Evolutionary conservation across 495 filamentous ascomycete species (phyloP), one percentile per base, ranked within the genome.

Genomic region (Bacidia gigantensis): DNA sequence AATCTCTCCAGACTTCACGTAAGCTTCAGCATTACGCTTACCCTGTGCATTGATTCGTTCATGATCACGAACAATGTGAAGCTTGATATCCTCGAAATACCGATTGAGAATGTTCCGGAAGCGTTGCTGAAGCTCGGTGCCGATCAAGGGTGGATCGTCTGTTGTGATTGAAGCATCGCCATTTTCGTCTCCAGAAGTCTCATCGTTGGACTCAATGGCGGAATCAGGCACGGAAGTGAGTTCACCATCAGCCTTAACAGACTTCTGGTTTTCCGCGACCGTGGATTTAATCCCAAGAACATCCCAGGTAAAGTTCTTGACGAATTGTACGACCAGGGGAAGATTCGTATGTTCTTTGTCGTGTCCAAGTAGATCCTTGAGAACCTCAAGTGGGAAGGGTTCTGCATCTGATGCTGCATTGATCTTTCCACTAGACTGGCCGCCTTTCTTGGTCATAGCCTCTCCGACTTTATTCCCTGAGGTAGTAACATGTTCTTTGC

Each of bases 1-100:
- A 41, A 99, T 89, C 61, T 99, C 92, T 12, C 92, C 92, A 40
- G 93, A 97, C 62, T 95, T 95, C 57, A 99, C 87, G 62, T 99
- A 99, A 3, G 90, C 92, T 64, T 99, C 92, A 2, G 93, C 89
- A 70, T 99, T 96, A 46, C 89, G 88, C 53, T 87, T 84, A 45
- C 82, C 85, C 66, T 99, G 92, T 22, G 71, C 73, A 52, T 76
- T 74, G 32, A 97, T 80, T 5, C 82, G 80, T 66, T 90, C 87
- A 62, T 99, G 92, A 58, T 97, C 90, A 3, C 84, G 83, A 43
- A 92, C 64, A 23, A 99, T 75, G 66, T 97, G 92, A 3, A 74
- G 66, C 65, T 92, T 95, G 64, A 96, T 85, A 61, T 94, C 90
- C 50, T 96, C 89, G 55, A 97, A 82, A 57, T 99, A 99, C 14